Conservation (phyloP, 495 filamentous ascomycete genomes). For the Penicillium tannophilum region DNA sequence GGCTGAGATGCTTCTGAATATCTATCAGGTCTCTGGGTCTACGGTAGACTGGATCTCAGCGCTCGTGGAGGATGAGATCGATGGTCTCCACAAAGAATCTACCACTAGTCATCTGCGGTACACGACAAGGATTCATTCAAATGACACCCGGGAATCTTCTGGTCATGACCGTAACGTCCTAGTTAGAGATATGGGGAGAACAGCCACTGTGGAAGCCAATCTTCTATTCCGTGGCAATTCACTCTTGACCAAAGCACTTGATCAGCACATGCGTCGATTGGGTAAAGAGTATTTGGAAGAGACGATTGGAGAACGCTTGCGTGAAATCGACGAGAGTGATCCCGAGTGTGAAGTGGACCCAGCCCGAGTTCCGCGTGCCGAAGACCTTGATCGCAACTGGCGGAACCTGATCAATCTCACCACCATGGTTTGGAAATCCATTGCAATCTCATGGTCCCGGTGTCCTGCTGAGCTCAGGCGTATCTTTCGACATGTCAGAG, state of each 20-base stretch:
- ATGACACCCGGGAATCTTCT: slow-evolving; percentile 71
- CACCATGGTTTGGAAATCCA: slow-evolving; percentile 81
- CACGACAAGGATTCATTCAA: slow-evolving; percentile 74
- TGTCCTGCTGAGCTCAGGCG: slow-evolving; percentile 84
- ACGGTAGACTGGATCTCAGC: slow-evolving; percentile 90
- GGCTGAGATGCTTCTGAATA: slow-evolving; percentile 87
- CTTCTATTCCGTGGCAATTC: slow-evolving; percentile 96
- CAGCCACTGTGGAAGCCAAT: slow-evolving; percentile 76
- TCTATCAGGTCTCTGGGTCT: slow-evolving; percentile 92
- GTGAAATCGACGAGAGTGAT: slow-evolving; percentile 84
- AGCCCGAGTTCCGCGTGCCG: slow-evolving; percentile 61
- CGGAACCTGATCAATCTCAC: slow-evolving; percentile 73
- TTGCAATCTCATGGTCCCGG: slow-evolving; percentile 67
- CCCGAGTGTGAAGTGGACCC: slow-evolving; percentile 96
- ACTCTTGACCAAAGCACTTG: slow-evolving; percentile 88
- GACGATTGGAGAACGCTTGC: slow-evolving; percentile 79
- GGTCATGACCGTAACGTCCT: slow-evolving; percentile 61
- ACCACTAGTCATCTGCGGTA: slow-evolving; percentile 70
- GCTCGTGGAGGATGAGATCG: slow-evolving; percentile 95
- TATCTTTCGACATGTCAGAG: slow-evolving; percentile 89
- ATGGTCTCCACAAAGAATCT: slow-evolving; percentile 80
- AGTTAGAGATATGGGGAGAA: slow-evolving; percentile 59
- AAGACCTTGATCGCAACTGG: slow-evolving; percentile 87
- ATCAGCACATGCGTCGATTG: slow-evolving; percentile 91
- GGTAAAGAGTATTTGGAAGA: slow-evolving; percentile 94